Evolutionary conservation across 2,329 filamentous ascomycete genomes (phyloP), one percentile per base, ranked within the genome.

Genomic region (Lachnellula hyalina): DNA sequence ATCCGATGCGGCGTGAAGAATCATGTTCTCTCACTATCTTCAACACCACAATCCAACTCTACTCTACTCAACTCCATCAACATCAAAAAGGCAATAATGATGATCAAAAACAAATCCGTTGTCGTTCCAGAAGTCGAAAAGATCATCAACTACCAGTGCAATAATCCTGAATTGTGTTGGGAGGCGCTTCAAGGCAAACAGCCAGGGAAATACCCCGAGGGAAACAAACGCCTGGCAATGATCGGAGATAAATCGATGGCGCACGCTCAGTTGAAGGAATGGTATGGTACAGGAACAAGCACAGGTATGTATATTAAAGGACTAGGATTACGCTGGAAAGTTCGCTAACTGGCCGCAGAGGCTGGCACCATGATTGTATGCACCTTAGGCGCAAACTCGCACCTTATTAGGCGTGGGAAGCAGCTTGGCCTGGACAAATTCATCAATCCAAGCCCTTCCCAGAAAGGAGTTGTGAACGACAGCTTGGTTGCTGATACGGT

Each of bases 401-500:
- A 21, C 25, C 44, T 56, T 12, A 45, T 32, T n/a, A 53, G n/a
- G 35, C 11, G 52, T n/a, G 56, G 56, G 2, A 23, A 40, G n/a
- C 36, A 41, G 3, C 15, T 35, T 35, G 40, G 50, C 14, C 12
- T 58, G 14, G 47, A 52, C 15, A 28, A 36, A 4, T 23, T 58
- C 11, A 50, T 58, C 32, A 53, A 50, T 32, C 15, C n/a, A 8
- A 51, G 50, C 35, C 53, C 41, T 15, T 47, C 49, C 14, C 56
- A 58, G 32, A 34, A 42, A 25, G 56, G 56, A 4, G 11, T 11
- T 21, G 53, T 56, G 3, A 14, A 25, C 23, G 44, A 51, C 3
- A 9, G 25, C 2, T 82, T 81, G 0, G 77, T 96, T 14, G 92
- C 92, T 2, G 92, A 96, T 63, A 84, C 96, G 0, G 79, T 96